phyloP scores from a whole-genome alignment of 495 filamentous ascomycete genomes.

The Hyaloscypha variabilis region DNA sequence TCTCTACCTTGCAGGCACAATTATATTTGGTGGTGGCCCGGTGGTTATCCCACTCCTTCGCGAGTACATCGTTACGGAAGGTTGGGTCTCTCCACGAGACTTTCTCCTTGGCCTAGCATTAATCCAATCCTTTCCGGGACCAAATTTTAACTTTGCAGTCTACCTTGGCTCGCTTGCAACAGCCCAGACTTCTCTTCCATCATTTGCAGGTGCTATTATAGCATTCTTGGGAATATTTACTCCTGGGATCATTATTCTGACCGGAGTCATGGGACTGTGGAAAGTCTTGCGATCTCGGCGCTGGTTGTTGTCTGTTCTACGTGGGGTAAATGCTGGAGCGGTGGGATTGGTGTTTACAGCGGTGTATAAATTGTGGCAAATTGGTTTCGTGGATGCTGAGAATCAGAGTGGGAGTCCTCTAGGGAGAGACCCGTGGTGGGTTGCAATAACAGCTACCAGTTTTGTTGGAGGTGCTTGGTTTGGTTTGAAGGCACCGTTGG shows the following conservation, averaged over 20 bases:
- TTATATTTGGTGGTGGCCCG: slow-evolving; percentile 85
- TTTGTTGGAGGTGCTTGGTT: slow-evolving; percentile 68
- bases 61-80: slow-evolving; percentile 70
- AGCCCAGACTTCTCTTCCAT: slow-evolving; percentile 36
- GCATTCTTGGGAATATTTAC: slow-evolving; percentile 71
- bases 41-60: slow-evolving; percentile 82
- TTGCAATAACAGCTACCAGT: slow-evolving; percentile 63
- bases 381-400: slow-evolving; percentile 63
- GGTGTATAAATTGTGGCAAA: slow-evolving; percentile 79
- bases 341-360: slow-evolving; percentile 82
- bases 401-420: slow-evolving; percentile 58
- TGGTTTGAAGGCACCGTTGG: slow-evolving; percentile 55
- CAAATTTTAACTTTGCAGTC: slow-evolving; percentile 88
- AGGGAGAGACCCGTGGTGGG: slow-evolving; percentile 72
- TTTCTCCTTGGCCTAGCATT: slow-evolving; percentile 82
- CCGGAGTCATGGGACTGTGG: slow-evolving; percentile 75
- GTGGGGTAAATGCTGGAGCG: slow-evolving; percentile 75
- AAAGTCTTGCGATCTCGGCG: slow-evolving; percentile 53
- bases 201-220: slow-evolving; percentile 61
- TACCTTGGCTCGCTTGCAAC: slow-evolving; percentile 70
- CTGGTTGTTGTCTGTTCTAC: slow-evolving; percentile 57
- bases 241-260: slow-evolving; percentile 67
- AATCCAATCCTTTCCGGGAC: slow-evolving; percentile 81
- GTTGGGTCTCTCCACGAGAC: slow-evolving; percentile 75
- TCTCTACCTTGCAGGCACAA: slow-evolving; percentile 82